Base-by-base conservation (phyloP, 2,329 filamentous ascomycete species). In the Plenodomus lindquistii region DNA sequence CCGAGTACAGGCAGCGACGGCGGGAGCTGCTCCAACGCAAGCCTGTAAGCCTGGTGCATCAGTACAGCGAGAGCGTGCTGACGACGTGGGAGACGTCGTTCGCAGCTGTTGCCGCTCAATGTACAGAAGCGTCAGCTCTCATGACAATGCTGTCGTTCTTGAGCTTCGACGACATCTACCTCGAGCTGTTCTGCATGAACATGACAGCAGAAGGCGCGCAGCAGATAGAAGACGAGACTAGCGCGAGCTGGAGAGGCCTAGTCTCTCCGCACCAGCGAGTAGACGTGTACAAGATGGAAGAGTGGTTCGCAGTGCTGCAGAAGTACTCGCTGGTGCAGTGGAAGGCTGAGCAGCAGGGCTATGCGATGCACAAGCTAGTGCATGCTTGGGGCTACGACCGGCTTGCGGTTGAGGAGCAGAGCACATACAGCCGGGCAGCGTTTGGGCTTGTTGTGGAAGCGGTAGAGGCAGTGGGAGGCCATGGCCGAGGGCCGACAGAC, bases 61-160 rank as follows among this genome's bases (percentile, higher is more conserved):
- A 57, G 47, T 65, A 59, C 44, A 50, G 51, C 21, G 47, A 55
- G 44, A 63, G 62, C 42, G 53, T 63, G 36, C 53, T 65, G n/a
- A 56, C 48, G 10, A 58, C 55, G 16, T 65, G 53, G 55, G 59
- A 62, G 41, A 62, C 54, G 3, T 55, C 59, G 17, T 57, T 44
- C 42, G 16, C 31, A 24, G 50, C 55, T 24, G 50, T 65, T 5
- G 19, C 31, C 8, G 29, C 44, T 2, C 49, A 52, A 36, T 52
- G 37, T 50, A 20, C 44, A 20, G 48, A 42, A 42, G 64, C 61
- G 10, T 42, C 48, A 11, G 39, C 31, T 4, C 50, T 65, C 2
- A 42, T 57, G 37, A 55, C 40, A 22, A 31, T 53, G 15, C 39
- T 41, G 29, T 41, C 39, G 15, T 41, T 41, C 13, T 27, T 57